These are phyloP conservation scores for Candida frijolesensis DNA, from an alignment of 1,139 yeast genomes.

Conservation along the genomic window DNA sequence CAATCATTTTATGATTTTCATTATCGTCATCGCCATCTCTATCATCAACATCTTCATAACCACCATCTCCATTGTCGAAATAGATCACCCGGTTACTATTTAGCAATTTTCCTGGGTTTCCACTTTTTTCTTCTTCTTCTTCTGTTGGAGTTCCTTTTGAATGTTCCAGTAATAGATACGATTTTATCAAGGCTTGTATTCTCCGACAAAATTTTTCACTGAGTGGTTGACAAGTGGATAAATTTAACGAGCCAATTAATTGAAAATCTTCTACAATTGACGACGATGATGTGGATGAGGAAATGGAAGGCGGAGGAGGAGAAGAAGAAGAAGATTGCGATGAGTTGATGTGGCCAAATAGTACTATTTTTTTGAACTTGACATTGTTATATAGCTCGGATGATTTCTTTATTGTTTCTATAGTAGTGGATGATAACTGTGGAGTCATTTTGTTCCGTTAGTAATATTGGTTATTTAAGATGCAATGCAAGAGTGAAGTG, in stretches of 20 bases:
- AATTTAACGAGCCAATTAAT: slow-evolving; percentile 1
- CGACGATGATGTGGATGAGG: not conserved
- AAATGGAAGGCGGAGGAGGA: not conserved
- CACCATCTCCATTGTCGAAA: not conserved
- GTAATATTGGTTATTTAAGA: no score
- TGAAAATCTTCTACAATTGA: slow-evolving; percentile 4
- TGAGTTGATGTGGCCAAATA: not conserved
- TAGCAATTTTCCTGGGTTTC: no score
- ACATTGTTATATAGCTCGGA: slow-evolving; percentile 1
- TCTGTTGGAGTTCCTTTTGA: not conserved
- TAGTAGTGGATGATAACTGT: not conserved
- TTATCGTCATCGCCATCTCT: not conserved
- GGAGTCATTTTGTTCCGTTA: not conserved
- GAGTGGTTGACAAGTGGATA: slow-evolving; percentile 6
- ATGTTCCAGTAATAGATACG: not conserved
- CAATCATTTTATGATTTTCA: slow-evolving; percentile 2
- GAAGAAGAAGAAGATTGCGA: not conserved
- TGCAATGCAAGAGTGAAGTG: no score
- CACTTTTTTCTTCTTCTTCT: not conserved
- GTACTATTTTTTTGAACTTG: not conserved
- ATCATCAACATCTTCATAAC: not conserved
- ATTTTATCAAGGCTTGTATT: not conserved
- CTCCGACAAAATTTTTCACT: not conserved
- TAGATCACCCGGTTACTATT: not conserved
- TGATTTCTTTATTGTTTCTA: not conserved